Evolutionary conservation across 1,284 basidiomycete genomes (phyloP).

Genomic region (Naganishia sp.): DNA sequence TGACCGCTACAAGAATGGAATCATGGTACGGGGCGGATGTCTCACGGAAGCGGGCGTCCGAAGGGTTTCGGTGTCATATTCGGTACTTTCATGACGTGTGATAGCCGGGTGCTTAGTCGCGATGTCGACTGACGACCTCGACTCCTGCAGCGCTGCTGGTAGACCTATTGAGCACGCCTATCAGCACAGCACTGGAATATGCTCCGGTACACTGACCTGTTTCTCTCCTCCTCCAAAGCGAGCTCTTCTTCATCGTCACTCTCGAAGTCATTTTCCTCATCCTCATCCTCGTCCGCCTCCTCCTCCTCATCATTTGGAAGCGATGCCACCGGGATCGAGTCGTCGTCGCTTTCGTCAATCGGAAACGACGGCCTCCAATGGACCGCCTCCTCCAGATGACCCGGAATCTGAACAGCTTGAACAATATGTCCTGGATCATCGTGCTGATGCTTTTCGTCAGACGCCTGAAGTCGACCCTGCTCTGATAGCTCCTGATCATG

Average conservation of each 20-base stretch:
- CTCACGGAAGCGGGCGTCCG: background rate
- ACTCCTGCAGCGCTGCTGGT: conserved; percentile 50
- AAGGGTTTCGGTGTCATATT: too few relatives aligned
- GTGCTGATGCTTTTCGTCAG: conserved; percentile 11
- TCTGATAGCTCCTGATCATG: background rate
- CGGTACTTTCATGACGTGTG: too few relatives aligned
- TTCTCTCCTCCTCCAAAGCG: conserved; percentile 25
- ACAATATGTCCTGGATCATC: conserved; percentile 21
- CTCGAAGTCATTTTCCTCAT: conserved; percentile 46
- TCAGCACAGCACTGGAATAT: background rate
- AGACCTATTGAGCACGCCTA: conserved; percentile 15
- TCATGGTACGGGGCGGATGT: background rate
- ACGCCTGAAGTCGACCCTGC: conserved; percentile 15
- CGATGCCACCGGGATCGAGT: conserved; percentile 17
- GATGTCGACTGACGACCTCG: conserved; percentile 50
- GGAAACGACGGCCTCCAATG: conserved; percentile 10
- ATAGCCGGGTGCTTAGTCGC: conserved; percentile 15
- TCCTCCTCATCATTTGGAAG: conserved; percentile 39
- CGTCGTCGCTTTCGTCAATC: conserved; percentile 34
- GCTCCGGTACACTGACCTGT: conserved; percentile 5
- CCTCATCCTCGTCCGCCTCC: conserved; percentile 44
- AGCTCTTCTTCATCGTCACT: conserved; percentile 46
- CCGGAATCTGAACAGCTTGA: conserved; percentile 34
- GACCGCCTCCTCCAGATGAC: conserved; percentile 28
- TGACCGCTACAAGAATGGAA: background rate